Percentiles rank a stretch among this genome's conserved stretches.
Conservation (phyloP, 2,329 filamentous ascomycete species). For the Rutstroemia sp. region DNA sequence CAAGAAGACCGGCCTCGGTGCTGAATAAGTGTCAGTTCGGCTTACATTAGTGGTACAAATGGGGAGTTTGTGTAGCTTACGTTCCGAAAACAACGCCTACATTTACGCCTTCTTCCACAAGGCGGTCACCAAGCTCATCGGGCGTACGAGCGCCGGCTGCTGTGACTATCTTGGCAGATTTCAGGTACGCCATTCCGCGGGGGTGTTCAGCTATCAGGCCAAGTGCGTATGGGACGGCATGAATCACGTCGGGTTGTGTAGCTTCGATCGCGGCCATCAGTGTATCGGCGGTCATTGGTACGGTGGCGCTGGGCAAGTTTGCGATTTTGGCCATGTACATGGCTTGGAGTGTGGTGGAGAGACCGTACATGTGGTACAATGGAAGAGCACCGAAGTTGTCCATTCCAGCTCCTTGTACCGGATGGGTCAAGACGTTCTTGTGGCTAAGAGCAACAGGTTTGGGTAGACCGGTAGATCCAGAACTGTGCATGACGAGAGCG, state of each 20-base stretch:
- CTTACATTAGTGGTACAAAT: no score
- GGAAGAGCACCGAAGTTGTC: constrained; percentile 48
- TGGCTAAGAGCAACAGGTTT: constrained; percentile 56
- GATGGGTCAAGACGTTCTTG: constrained; percentile 39
- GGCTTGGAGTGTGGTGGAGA: constrained; percentile 46
- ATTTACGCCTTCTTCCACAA: constrained; percentile 46
- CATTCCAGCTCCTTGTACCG: constrained; percentile 28
- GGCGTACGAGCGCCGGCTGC: constrained; percentile 53
- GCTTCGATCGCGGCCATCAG: constrained; percentile 38
- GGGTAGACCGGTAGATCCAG: constrained; percentile 51
- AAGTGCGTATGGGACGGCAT: constrained; percentile 45
- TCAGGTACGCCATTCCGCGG: constrained; percentile 43
- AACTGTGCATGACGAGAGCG: constrained; percentile 21
- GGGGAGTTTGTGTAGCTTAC: background rate
- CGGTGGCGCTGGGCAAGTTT: constrained; percentile 44
- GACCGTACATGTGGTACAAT: constrained; percentile 51
- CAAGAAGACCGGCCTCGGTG: constrained; percentile 54
- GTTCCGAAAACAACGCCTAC: constrained; percentile 48
- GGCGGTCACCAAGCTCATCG: constrained; percentile 47
- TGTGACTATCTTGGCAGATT: constrained; percentile 42
- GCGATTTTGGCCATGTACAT: constrained; percentile 43
- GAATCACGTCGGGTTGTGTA: constrained; percentile 35
- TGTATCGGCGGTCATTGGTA: constrained; percentile 46
- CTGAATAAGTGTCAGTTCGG: background rate
- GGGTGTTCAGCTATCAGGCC: constrained; percentile 53